Percentiles rank a stretch among this genome's conserved stretches.
Evolutionary conservation across 768 basidiomycete species (phyloP).

Genomic region (Naganishia antarctica): DNA sequence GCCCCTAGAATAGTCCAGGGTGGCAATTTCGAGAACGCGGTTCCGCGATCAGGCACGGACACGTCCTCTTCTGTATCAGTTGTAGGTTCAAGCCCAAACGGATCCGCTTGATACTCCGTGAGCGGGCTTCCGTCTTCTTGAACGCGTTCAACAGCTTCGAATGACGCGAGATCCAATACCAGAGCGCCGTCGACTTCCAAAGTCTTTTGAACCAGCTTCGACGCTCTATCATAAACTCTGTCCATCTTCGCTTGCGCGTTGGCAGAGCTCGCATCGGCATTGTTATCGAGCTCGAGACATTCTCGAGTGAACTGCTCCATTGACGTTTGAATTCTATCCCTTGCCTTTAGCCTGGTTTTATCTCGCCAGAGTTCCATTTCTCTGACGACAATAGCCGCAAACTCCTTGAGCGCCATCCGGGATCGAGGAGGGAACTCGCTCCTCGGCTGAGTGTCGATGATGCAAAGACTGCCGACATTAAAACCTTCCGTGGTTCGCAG

Average conservation of each 20-base stretch:
- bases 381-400: slow-evolving; percentile 87
- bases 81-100: slow-evolving; percentile 34
- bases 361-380: slow-evolving; percentile 95
- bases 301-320: slow-evolving; percentile 96
- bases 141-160: slow-evolving; percentile 74
- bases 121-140: slow-evolving; percentile 53
- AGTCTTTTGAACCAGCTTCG: slow-evolving; percentile 79
- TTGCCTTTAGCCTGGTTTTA: slow-evolving; percentile 52
- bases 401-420: slow-evolving; percentile 87
- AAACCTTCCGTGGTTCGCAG: slow-evolving; percentile 81
- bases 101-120: slow-evolving; percentile 52
- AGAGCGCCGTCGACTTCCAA: slow-evolving; percentile 87
- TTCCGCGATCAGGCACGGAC: slow-evolving; percentile 31
- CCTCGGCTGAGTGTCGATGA: slow-evolving; percentile 76
- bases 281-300: slow-evolving; percentile 80
- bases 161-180: slow-evolving; percentile 86
- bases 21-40: slow-evolving; percentile 44
- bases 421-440: slow-evolving; percentile 82
- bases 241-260: slow-evolving; percentile 63
- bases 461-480: slow-evolving; percentile 77
- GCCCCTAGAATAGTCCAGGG: slow-evolving; percentile 46
- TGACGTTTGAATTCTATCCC: slow-evolving; percentile 60
- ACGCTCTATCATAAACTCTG: slow-evolving; percentile 81
- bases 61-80: slow-evolving; percentile 14
- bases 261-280: slow-evolving; percentile 50